These are phyloP conservation scores for Leishmania lainsoni DNA, from an alignment of 208 protist species.

Conservation along the genomic window DNA sequence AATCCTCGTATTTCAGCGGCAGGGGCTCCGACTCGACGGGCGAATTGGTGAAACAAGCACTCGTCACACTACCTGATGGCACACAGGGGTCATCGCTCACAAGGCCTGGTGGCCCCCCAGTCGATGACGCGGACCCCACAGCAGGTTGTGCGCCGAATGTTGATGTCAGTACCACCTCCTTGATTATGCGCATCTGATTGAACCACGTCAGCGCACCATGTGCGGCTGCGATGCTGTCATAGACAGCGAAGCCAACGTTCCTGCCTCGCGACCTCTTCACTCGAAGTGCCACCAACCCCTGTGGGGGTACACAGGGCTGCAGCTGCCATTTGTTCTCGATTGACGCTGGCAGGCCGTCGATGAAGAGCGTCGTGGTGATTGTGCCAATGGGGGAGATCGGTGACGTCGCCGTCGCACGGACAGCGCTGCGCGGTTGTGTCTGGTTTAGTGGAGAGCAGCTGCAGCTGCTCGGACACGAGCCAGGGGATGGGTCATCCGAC, in stretches of 20 bases:
- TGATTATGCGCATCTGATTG: slow-evolving; percentile 21
- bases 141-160: background rate
- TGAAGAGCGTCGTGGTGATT: slow-evolving; percentile 45
- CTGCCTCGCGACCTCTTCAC: slow-evolving; percentile 48
- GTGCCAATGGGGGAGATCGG: background rate
- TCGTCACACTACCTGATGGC: background rate
- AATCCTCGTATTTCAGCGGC: slow-evolving; percentile 43
- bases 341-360: slow-evolving; percentile 41
- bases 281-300: slow-evolving; percentile 46
- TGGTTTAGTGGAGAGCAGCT: background rate
- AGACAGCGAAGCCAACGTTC: slow-evolving; percentile 66
- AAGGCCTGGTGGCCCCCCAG: background rate
- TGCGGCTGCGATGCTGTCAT: slow-evolving; percentile 39
- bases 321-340: slow-evolving; percentile 50
- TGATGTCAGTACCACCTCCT: slow-evolving; percentile 31
- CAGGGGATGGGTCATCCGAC: background rate
- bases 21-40: background rate
- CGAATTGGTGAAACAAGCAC: background rate
- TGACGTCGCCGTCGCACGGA: background rate
- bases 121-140: background rate
- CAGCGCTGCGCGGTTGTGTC: background rate
- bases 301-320: slow-evolving; percentile 46
- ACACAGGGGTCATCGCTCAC: background rate
- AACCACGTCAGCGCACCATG: slow-evolving; percentile 58
- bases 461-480: slow-evolving; percentile 2